Percentiles rank a stretch among this genome's conserved stretches.
These are phyloP conservation scores for Coemansia sp. DNA, from an alignment of 192 early-diverging fungal species.

Conservation along the genomic window DNA sequence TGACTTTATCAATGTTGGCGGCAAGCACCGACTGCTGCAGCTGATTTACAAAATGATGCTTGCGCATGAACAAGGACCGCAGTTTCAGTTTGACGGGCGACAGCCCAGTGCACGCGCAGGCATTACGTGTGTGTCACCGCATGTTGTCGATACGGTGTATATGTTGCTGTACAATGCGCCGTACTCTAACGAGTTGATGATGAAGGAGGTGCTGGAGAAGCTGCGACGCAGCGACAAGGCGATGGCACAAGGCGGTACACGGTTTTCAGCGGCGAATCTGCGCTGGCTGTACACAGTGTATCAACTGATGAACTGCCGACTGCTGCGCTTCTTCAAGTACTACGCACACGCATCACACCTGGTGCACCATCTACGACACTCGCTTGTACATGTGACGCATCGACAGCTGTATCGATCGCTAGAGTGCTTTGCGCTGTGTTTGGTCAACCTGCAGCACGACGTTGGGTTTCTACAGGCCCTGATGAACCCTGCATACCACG, in stretches of 20 bases:
- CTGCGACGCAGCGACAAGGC: conserved; percentile 66
- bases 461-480: conserved; percentile 53
- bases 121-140: conserved; percentile 68
- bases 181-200: conserved; percentile 70
- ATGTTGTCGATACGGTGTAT: conserved; percentile 74
- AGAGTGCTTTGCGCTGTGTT: conserved; percentile 66
- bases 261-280: conserved; percentile 51
- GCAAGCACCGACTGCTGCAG: conserved; percentile 65
- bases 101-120: conserved; percentile 42
- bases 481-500: conserved; percentile 51
- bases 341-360: conserved; percentile 64
- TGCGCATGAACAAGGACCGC: conserved; percentile 61
- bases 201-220: conserved; percentile 73
- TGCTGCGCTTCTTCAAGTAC: conserved; percentile 72
- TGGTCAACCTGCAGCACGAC: conserved; percentile 58
- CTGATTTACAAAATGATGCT: conserved; percentile 75
- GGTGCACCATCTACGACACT: conserved; percentile 68
- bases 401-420: conserved; percentile 67
- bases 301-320: conserved; percentile 71
- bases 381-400: conserved; percentile 63
- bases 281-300: conserved; percentile 73
- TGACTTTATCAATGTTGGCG: conserved; percentile 67
- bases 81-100: conserved; percentile 57
- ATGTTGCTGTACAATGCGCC: conserved; percentile 73
- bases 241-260: conserved; percentile 53